These are phyloP conservation scores for Leonotis leonurus DNA, from an alignment of 257 asterid genomes.

Conservation along the genomic window DNA sequence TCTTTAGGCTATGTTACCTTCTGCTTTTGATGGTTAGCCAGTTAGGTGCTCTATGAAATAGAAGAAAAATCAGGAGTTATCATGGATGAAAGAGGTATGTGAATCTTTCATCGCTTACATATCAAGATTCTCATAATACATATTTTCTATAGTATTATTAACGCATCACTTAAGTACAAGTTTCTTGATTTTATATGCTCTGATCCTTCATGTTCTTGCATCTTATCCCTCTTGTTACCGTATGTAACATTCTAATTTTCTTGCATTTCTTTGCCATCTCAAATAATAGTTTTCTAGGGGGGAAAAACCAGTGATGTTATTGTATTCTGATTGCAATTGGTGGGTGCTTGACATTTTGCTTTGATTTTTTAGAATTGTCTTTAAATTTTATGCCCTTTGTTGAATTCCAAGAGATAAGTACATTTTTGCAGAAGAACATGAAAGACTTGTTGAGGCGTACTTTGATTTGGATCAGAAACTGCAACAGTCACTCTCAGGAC, in stretches of 20 bases:
- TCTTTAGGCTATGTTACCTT: neutral
- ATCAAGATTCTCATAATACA: neutral
- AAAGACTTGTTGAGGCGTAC: constrained; percentile 65
- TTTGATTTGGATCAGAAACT: constrained; percentile 56
- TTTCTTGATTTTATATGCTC: neutral
- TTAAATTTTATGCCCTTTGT: neutral
- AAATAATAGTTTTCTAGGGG: neutral
- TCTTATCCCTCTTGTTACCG: neutral
- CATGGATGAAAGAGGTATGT: constrained; percentile 86
- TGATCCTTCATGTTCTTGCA: neutral
- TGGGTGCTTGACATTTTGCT: neutral
- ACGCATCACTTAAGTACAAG: neutral
- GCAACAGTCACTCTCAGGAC: constrained; percentile 61
- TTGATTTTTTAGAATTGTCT: neutral
- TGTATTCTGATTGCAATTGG: no score
- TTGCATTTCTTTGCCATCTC: neutral
- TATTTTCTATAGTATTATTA: neutral
- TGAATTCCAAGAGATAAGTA: neutral
- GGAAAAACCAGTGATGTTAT: neutral
- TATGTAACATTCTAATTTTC: neutral
- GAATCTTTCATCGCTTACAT: neutral
- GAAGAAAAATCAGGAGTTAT: constrained; percentile 77
- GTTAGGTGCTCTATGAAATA: constrained; percentile 74
- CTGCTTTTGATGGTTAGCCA: neutral
- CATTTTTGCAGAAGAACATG: constrained; percentile 70